Evolutionary conservation across 257 asterid species (phyloP).

Genomic region (Coffea canephora): DNA sequence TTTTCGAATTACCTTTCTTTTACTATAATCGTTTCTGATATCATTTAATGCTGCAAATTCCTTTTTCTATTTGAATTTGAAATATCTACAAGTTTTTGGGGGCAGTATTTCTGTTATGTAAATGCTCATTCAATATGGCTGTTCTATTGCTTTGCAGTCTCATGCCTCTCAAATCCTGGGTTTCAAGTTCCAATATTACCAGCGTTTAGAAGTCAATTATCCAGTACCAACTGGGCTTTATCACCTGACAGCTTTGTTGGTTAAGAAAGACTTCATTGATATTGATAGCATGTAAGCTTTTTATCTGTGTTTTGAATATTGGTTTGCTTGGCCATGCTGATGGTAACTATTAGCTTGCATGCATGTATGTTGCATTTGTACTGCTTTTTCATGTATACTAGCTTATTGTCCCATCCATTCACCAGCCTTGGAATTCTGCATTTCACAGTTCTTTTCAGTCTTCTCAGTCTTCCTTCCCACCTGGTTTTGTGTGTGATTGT

Average conservation of each 20-base stretch:
- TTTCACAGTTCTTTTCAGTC: background rate
- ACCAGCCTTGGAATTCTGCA: background rate
- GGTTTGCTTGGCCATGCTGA: constrained; percentile 6
- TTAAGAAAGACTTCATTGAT: constrained; percentile 82
- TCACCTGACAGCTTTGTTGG: constrained; percentile 85
- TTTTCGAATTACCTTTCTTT: background rate
- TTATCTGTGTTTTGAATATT: constrained; percentile 12
- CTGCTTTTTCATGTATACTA: background rate
- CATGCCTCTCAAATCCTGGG: constrained; percentile 97
- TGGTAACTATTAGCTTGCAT: background rate
- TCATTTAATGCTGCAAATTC: background rate
- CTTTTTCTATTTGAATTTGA: background rate
- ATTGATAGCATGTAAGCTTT: constrained; percentile 81
- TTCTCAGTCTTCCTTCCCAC: background rate
- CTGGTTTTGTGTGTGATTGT: no score
- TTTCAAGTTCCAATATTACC: constrained; percentile 92
- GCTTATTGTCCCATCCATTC: background rate
- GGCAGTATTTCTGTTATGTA: background rate
- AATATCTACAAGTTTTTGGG: background rate
- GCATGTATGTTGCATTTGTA: background rate
- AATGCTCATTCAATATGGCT: constrained; percentile 11
- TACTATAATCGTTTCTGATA: background rate
- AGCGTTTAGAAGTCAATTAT: constrained; percentile 63
- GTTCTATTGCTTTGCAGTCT: constrained; percentile 55
- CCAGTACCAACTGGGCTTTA: constrained; percentile 79